Conservation (phyloP, 2,329 filamentous ascomycete species). For the Beauveria asiatica region DNA sequence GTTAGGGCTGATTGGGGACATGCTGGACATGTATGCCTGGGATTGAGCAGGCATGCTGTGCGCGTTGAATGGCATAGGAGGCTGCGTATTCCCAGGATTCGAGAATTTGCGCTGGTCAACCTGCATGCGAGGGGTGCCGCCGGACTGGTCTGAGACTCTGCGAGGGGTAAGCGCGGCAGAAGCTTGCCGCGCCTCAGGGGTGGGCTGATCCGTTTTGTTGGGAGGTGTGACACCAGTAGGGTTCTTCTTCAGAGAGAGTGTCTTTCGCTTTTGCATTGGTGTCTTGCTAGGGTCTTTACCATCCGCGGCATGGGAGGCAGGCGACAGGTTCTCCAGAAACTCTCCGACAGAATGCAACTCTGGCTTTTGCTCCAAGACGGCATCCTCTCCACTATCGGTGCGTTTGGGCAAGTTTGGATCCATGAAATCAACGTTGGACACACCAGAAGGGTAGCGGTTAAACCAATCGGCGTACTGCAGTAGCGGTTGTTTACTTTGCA, state of each 20-base stretch:
- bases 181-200: conserved; percentile 5
- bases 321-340: conserved; percentile 76
- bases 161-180: background rate
- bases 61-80: conserved; percentile 27
- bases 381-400: conserved; percentile 76
- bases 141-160: conserved; percentile 8
- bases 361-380: conserved; percentile 77
- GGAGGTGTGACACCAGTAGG: conserved; percentile 15
- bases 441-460: conserved; percentile 84
- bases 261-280: conserved; percentile 27
- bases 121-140: conserved; percentile 19
- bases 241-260: conserved; percentile 26
- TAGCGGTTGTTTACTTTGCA: conserved; percentile 49
- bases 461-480: conserved; percentile 99
- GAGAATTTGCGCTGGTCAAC: conserved; percentile 35
- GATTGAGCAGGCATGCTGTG: conserved; percentile 34
- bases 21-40: conserved; percentile 32
- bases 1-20: conserved; percentile 47
- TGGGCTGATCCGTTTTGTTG: conserved; percentile 14
- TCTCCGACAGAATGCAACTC: conserved; percentile 92
- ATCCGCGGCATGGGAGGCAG: conserved; percentile 44
- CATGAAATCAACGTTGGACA: conserved; percentile 75
- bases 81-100: conserved; percentile 18
- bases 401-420: conserved; percentile 60
- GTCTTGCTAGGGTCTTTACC: conserved; percentile 17